Evolutionary conservation across 2,329 filamentous ascomycete genomes (phyloP), one percentile per base, ranked within the genome.

Genomic region (Hirsutella minnesotensis): DNA sequence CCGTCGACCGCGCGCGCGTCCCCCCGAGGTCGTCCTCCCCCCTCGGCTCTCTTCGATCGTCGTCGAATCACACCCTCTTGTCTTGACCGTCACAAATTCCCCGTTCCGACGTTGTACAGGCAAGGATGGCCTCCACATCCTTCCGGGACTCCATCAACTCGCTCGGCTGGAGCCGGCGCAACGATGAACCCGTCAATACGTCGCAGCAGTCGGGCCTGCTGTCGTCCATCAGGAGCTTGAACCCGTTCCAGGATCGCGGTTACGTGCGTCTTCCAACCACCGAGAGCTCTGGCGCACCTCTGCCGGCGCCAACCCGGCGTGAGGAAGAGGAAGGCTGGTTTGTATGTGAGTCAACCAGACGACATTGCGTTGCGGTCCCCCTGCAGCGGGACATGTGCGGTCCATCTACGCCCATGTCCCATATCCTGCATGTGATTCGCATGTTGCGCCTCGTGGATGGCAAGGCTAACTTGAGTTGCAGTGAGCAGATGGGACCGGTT

Each of bases 401-500:
- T 59, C 55, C 56, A 57, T 51, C 52, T 16, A 27, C 24, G 57
- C 56, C 60, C 50, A 51, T 57, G 49, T 54, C 48, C 51, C 53
- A 53, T 52, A 56, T 55, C 52, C 56, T 56, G 58, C 65, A 67
- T 67, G 62, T 67, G 63, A 66, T 62, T 52, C 53, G 49, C 46
- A 56, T 54, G 60, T 59, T 54, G 55, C 66, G 61, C 68, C 63
- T 67, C 59, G 64, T 59, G 56, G 54, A 56, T 55, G 57, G 57
- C 43, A 55, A 45, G 48, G 48, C 60, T 65, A 61, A 65, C 60
- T 47, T 49, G 44, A 48, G 56, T 42, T 56, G 58, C 66, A 96
- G 92, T 98, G 70, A 95, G 87, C 68, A 79, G 90, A 68, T 96
- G 90, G 92, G 92, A 98, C 67, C 85, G 90, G 45, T 69, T 96